Percentiles rank a stretch among this genome's conserved stretches.
Conservation (phyloP, 768 basidiomycete species). For the Russula vinacea region DNA sequence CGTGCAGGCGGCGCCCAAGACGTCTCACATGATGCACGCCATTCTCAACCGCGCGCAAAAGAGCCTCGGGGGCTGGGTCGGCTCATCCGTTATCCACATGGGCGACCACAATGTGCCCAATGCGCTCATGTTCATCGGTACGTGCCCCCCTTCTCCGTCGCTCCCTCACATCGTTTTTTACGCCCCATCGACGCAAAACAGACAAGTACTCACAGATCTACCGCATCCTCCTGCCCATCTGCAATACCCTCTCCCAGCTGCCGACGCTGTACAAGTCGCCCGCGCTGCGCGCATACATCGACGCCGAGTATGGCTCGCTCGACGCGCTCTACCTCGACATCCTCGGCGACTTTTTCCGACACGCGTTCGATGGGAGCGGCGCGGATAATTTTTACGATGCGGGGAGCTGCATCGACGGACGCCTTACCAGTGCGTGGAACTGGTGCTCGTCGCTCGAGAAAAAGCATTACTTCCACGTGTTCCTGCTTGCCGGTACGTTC, state of each 20-base stretch:
- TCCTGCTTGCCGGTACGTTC: constrained; percentile 66
- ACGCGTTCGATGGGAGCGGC: constrained; percentile 88
- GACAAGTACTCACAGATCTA: constrained; percentile 92
- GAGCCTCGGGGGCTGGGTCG: constrained; percentile 80
- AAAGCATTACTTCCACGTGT: constrained; percentile 78
- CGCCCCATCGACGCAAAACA: constrained; percentile 24
- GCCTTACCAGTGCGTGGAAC: constrained; percentile 88
- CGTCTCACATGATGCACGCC: constrained; percentile 85
- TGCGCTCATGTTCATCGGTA: constrained; percentile 80
- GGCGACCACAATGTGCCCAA: constrained; percentile 83
- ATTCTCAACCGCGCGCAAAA: constrained; percentile 81
- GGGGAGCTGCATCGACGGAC: constrained; percentile 79
- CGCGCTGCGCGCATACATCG: constrained; percentile 70
- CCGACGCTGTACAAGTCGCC: constrained; percentile 63
- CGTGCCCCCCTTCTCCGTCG: constrained; percentile 1
- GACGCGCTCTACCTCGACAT: constrained; percentile 71
- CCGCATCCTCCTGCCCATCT: constrained; percentile 83
- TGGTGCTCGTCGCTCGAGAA: constrained; percentile 87
- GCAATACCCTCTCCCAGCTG: constrained; percentile 75
- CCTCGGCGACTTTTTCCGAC: constrained; percentile 79
- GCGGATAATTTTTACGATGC: constrained; percentile 90
- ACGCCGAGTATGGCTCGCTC: constrained; percentile 74
- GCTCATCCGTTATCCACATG: constrained; percentile 86
- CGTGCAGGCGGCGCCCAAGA: constrained; percentile 83
- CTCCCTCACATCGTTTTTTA: not conserved